Evolutionary conservation across 2,329 filamentous ascomycete genomes (phyloP).

Genomic region (Tolypocladium album): DNA sequence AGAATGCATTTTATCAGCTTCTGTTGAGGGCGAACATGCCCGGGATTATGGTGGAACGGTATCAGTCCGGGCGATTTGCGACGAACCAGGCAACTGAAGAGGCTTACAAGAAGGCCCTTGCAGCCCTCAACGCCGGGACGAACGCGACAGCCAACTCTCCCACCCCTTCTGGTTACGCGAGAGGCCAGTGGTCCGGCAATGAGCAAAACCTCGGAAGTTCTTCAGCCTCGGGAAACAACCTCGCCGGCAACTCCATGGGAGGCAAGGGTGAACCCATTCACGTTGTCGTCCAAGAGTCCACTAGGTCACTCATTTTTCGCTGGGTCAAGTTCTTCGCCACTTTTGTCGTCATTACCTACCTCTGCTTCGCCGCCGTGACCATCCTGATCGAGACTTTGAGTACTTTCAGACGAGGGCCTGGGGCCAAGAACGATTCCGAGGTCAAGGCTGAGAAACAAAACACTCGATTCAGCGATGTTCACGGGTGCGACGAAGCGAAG

Average conservation of each 20-base stretch:
- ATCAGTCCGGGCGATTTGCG: slow-evolving; percentile 77
- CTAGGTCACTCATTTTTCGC: slow-evolving; percentile 69
- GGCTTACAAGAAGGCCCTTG: slow-evolving; percentile 66
- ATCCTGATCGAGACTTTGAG: slow-evolving; percentile 75
- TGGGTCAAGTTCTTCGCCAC: slow-evolving; percentile 81
- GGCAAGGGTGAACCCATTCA: slow-evolving; percentile 80
- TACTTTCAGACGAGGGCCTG: slow-evolving; percentile 62
- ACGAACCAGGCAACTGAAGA: slow-evolving; percentile 68
- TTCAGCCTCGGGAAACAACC: slow-evolving; percentile 9
- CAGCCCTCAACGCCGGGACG: slow-evolving; percentile 18
- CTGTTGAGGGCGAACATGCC: slow-evolving; percentile 89
- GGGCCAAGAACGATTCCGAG: slow-evolving; percentile 64
- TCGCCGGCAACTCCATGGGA: slow-evolving; percentile 36
- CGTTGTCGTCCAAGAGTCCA: slow-evolving; percentile 88
- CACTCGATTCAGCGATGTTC: slow-evolving; percentile 84
- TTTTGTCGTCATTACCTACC: slow-evolving; percentile 70
- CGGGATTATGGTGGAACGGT: slow-evolving; percentile 81
- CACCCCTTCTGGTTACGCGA: slow-evolving; percentile 9
- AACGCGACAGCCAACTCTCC: slow-evolving; percentile 13
- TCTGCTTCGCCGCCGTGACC: slow-evolving; percentile 68
- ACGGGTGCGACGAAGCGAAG: slow-evolving; percentile 96
- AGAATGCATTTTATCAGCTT: slow-evolving; percentile 89
- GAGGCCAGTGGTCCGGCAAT: slow-evolving; percentile 17
- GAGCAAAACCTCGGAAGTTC: slow-evolving; percentile 19
- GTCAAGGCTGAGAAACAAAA: slow-evolving; percentile 89